Base-by-base conservation (phyloP, 2,329 filamentous ascomycete species). In the Pseudofabraea citricarpa region DNA sequence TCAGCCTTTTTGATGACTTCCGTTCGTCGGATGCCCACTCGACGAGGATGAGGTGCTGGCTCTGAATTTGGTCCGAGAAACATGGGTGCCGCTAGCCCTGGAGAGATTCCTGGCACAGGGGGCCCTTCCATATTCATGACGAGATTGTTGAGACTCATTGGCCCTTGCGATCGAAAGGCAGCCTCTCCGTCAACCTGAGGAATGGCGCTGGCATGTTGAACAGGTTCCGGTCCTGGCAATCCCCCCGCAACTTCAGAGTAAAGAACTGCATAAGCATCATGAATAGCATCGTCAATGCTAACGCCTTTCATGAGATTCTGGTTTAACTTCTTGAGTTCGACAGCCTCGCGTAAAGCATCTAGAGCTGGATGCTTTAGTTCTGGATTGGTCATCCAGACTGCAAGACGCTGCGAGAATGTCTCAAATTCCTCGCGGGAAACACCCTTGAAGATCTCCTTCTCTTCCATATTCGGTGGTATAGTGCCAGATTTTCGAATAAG, bases 281-380 rank as follows among this genome's bases (percentile, higher is more conserved):
- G 86, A 52, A 96, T 86, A n/a, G 97, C 75, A 58, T 98, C 93
- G 56, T 98, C 93, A 35, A 97, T 91, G 8, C 83, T 74, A 0
- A 81, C 78, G 1, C 85, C 78, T 64, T 95, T 96, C 77, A 94
- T 93, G 6, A 95, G 73, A 36, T 84, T 85, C 31, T 84, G 83
- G 59, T 98, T 98, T 35, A 96, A 76, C 61, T 81, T 84, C 58
- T 87, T 87, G 24, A 87, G 66, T 53, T 88, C 84, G 20, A 83
- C 70, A 1, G 78, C 75, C 50, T 87, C 83, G 32, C 79, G 73
- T 9, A 88, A 69, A 6, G 83, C 68, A 43, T 85, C 82, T 2
- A 86, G 64, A 3, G 74, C 70, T 0, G 70, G 64, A 42, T 71
- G 64, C 1, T 58, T 61, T 1, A 71, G 69, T 3, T 68, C 59